Conservation (phyloP, 306 rosid species). For the Vigna hirtella region DNA sequence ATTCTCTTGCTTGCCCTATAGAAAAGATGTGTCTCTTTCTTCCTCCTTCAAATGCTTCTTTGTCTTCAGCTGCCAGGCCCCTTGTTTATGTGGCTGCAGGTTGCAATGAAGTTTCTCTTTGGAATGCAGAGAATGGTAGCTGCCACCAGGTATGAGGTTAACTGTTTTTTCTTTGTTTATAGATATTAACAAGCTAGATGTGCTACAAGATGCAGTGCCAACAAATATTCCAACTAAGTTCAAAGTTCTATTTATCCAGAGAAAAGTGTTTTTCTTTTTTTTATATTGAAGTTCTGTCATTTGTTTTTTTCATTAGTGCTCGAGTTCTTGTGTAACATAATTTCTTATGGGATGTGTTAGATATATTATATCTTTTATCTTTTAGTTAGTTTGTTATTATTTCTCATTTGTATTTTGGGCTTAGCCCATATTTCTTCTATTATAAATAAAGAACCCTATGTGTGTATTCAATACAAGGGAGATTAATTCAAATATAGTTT, state of each 20-base stretch:
- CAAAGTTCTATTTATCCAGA: conserved; percentile 17
- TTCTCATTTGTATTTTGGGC: too few species aligned
- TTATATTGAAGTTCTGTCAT: conserved; percentile 19
- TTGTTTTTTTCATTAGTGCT: conserved; percentile 31
- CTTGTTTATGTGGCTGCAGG: conserved; percentile 97
- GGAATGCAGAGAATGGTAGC: conserved; percentile 98
- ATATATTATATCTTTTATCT: too few species aligned
- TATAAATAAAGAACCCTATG: too few species aligned
- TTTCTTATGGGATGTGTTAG: conserved; percentile 16
- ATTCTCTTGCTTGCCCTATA: conserved; percentile 83
- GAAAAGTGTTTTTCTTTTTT: conserved; percentile 26
- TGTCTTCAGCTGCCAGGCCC: conserved; percentile 81
- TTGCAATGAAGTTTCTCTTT: conserved; percentile 93
- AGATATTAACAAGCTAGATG: not conserved
- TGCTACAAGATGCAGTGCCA: conserved; percentile 8
- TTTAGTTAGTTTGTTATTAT: too few species aligned
- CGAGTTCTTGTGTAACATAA: conserved; percentile 8
- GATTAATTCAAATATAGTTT: too few species aligned
- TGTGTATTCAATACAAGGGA: too few species aligned
- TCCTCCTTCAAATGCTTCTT: conserved; percentile 76
- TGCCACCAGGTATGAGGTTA: conserved; percentile 86
- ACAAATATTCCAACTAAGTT: conserved; percentile 12
- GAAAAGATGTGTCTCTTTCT: conserved; percentile 90
- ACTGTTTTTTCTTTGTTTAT: conserved; percentile 33
- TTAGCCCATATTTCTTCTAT: too few species aligned